These are phyloP conservation scores for Daphne laureola DNA, from an alignment of 441 rosid species.

Conservation along the genomic window DNA sequence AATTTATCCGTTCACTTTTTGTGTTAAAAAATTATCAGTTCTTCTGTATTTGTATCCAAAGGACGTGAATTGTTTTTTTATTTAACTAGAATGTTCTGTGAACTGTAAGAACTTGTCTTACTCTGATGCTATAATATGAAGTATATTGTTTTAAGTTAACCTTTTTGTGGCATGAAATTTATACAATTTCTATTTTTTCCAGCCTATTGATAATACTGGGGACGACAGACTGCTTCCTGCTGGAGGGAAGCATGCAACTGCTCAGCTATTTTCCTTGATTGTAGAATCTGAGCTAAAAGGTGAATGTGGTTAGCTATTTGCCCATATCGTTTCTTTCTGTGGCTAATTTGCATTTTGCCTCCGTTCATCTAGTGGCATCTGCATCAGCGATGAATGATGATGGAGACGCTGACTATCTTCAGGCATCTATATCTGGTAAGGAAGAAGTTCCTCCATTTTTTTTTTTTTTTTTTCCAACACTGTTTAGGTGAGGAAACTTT, in stretches of 20 bases:
- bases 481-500: not conserved
- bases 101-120: too few species aligned
- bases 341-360: slow-evolving; percentile 9
- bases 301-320: slow-evolving; percentile 24
- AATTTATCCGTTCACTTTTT: too few species aligned
- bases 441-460: slow-evolving; percentile 14
- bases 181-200: slow-evolving; percentile 24
- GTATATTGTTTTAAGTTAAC: too few species aligned
- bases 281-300: slow-evolving; percentile 83
- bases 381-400: slow-evolving; percentile 66
- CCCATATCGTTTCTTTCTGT: slow-evolving; percentile 15
- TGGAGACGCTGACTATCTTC: slow-evolving; percentile 51
- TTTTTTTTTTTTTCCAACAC: not conserved
- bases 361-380: slow-evolving; percentile 56
- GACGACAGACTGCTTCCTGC: slow-evolving; percentile 60
- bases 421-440: slow-evolving; percentile 88
- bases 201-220: slow-evolving; percentile 57
- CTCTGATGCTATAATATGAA: too few species aligned
- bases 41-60: too few species aligned
- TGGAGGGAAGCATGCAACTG: slow-evolving; percentile 80
- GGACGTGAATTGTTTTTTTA: not conserved
- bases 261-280: slow-evolving; percentile 69
- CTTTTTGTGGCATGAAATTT: slow-evolving; percentile 4
- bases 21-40: too few species aligned
- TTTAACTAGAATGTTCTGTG: slow-evolving; percentile 6